phyloP scores from a whole-genome alignment of 257 asterid species.

The Capsicum rhomboideum region DNA sequence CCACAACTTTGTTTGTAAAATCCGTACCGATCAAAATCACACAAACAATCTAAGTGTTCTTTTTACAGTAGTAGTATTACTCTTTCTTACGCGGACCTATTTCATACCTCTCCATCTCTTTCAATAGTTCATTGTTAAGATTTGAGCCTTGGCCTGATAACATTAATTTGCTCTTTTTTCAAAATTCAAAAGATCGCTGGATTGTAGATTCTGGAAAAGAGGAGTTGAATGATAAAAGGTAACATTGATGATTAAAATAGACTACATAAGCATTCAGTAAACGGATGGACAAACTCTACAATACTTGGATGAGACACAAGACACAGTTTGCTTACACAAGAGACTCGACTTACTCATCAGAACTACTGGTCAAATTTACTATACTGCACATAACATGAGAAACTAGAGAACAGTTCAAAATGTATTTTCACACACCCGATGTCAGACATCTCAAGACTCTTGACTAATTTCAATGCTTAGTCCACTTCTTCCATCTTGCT shows the following conservation, averaged over 20 bases:
- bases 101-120: not conserved
- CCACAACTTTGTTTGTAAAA: too few species aligned
- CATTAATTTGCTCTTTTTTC: too few species aligned
- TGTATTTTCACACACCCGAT: not conserved
- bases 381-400: not conserved
- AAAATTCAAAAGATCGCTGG: too few species aligned
- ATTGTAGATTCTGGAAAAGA: too few species aligned
- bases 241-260: not conserved
- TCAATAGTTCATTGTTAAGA: not conserved
- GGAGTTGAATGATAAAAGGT: not conserved
- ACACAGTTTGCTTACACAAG: not conserved
- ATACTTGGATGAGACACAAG: not conserved
- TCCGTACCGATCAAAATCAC: too few species aligned
- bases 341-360: not conserved
- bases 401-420: not conserved
- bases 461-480: constrained; percentile 3
- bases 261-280: not conserved
- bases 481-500: constrained; percentile 96
- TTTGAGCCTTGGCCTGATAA: not conserved
- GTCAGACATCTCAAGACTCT: not conserved
- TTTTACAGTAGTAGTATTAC: too few species aligned
- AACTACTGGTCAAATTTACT: not conserved
- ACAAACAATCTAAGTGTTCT: too few species aligned
- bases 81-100: too few species aligned
- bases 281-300: too few species aligned